These are phyloP conservation scores for Diaporthe batatas DNA, from an alignment of 2,329 filamentous ascomycete genomes.

Conservation along the genomic window DNA sequence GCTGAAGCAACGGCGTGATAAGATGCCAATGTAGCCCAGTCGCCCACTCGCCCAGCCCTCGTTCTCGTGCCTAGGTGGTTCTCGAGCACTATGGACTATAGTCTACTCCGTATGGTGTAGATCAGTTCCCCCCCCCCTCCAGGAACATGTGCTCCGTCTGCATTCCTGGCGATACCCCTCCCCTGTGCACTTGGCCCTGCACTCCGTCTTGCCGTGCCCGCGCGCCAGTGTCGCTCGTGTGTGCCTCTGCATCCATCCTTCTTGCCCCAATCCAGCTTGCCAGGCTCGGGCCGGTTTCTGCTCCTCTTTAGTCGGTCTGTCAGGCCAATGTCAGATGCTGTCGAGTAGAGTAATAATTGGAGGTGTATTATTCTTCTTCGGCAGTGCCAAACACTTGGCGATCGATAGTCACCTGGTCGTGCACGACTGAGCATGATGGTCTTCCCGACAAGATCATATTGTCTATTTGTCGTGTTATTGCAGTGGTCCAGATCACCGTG, in stretches of 20 bases:
- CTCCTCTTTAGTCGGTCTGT: not conserved
- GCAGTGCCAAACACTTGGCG: not conserved
- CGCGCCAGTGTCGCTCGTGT: not conserved
- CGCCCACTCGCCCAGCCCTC: not conserved
- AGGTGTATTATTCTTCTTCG: slow-evolving; percentile 9
- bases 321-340: too few species aligned
- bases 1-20: slow-evolving; percentile 29
- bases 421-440: not conserved
- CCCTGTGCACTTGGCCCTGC: not conserved
- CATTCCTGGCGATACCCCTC: slow-evolving; percentile 1
- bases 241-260: not conserved
- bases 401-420: not conserved
- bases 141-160: slow-evolving; percentile 1
- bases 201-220: not conserved
- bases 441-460: not conserved
- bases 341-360: not conserved
- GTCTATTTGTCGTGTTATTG: not conserved
- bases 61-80: slow-evolving; percentile 8
- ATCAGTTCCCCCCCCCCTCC: slow-evolving; percentile 17
- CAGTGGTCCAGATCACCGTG: not conserved
- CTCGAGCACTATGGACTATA: not conserved
- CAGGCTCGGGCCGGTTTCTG: not conserved
- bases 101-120: too few species aligned
- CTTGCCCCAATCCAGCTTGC: not conserved
- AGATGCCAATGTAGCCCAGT: slow-evolving; percentile 7